phyloP scores from a whole-genome alignment of 1,284 basidiomycete species.

The Irpex rosettiformis region DNA sequence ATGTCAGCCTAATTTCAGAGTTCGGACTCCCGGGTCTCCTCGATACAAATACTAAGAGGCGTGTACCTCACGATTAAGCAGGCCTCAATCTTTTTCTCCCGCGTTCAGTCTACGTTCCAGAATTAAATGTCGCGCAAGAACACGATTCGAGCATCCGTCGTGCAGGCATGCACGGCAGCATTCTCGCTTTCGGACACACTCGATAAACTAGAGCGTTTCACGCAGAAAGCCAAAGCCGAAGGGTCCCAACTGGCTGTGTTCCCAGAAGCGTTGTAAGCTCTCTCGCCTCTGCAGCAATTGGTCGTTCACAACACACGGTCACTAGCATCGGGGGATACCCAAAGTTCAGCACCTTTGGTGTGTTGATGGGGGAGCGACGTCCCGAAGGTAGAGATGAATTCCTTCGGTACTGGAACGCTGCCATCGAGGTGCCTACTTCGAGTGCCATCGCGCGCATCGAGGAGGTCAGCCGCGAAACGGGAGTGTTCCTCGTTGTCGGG shows the following conservation, averaged over 20 bases:
- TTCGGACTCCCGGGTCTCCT: neutral
- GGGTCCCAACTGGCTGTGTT: slow-evolving; percentile 60
- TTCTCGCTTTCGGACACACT: slow-evolving; percentile 54
- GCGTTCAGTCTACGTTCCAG: too few relatives aligned
- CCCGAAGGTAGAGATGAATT: slow-evolving; percentile 59
- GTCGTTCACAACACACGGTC: slow-evolving; percentile 1
- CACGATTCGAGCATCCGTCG: slow-evolving; percentile 44
- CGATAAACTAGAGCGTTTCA: slow-evolving; percentile 51
- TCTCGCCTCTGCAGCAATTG: slow-evolving; percentile 11
- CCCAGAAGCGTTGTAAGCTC: slow-evolving; percentile 67
- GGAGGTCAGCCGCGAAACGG: slow-evolving; percentile 43
- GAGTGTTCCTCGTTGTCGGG: slow-evolving; percentile 65
- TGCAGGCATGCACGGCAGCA: slow-evolving; percentile 50
- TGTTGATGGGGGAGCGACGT: slow-evolving; percentile 50
- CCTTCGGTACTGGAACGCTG: slow-evolving; percentile 50
- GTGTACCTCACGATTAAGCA: neutral
- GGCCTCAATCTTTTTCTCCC: too few relatives aligned
- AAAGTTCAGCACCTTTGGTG: slow-evolving; percentile 58
- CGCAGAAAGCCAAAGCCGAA: slow-evolving; percentile 48
- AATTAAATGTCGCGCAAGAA: slow-evolving; percentile 18
- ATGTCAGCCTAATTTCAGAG: neutral
- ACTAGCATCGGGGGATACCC: slow-evolving; percentile 67
- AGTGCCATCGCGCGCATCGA: slow-evolving; percentile 48
- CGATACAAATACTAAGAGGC: neutral
- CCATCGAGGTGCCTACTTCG: slow-evolving; percentile 53